A percentile compares a stretch with the other conserved stretches of the same genome.
Conservation (phyloP, 139 green algal genomes). For the Tetraselmis chui region DNA sequence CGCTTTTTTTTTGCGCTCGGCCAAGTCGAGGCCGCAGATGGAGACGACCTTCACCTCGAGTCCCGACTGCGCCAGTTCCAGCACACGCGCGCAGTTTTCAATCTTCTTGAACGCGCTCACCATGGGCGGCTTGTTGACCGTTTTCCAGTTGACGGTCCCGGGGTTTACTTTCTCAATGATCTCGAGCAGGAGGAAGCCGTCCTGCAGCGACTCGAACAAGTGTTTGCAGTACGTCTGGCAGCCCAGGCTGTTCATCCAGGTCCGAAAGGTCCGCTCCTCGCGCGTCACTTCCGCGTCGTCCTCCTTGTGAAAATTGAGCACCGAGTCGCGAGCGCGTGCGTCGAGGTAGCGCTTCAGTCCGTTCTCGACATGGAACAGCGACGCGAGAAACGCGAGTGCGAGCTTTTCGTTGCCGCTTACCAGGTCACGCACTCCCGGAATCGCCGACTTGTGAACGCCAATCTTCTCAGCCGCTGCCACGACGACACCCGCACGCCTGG, state of each 20-base stretch:
- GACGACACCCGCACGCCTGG: constrained; percentile 16
- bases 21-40: constrained; percentile 39
- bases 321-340: constrained; percentile 8
- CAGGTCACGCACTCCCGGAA: constrained; percentile 2
- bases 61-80: constrained; percentile 19
- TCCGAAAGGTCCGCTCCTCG: constrained; percentile 26
- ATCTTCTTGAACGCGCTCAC: constrained; percentile 25
- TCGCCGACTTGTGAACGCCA: constrained; percentile 7
- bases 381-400: constrained; percentile 22
- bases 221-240: constrained; percentile 2
- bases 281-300: constrained; percentile 15
- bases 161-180: constrained; percentile 35
- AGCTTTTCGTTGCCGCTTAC: constrained; percentile 16
- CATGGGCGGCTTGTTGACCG: constrained; percentile 20
- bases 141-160: constrained; percentile 27
- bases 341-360: constrained; percentile 10
- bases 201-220: constrained; percentile 26
- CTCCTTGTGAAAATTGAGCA: constrained; percentile 10
- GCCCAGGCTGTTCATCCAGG: constrained; percentile 28
- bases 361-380: constrained; percentile 24
- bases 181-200: constrained; percentile 38
- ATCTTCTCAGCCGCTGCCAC: constrained; percentile 15
- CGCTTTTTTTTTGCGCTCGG: constrained; percentile 35
- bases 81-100: constrained; percentile 47
- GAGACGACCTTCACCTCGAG: constrained; percentile 37